phyloP scores from a whole-genome alignment of 225 moss, liverwort and hornwort species.

The Sphagnum contortum region DNA sequence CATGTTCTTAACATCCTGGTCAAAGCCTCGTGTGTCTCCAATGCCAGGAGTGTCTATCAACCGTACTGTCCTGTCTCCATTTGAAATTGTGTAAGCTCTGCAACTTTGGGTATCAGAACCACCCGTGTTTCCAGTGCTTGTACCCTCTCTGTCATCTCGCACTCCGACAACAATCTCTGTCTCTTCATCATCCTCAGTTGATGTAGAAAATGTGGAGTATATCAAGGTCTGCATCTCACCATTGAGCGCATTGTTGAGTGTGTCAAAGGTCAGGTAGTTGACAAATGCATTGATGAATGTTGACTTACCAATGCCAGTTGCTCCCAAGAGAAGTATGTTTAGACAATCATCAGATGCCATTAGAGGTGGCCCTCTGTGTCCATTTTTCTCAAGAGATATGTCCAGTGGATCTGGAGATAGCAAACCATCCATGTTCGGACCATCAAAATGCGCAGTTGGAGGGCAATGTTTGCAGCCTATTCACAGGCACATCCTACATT shows the following conservation, averaged over 20 bases:
- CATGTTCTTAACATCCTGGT: constrained; percentile 18
- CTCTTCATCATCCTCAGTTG: constrained; percentile 2
- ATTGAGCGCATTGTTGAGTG: constrained; percentile 8
- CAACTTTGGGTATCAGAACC: constrained; percentile 12
- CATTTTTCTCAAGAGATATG: no score
- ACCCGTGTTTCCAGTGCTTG: background rate
- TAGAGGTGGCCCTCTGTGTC: no score
- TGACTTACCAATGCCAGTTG: constrained; percentile 23
- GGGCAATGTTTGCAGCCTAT: no score
- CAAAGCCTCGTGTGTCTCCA: constrained; percentile 20
- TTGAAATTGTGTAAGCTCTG: constrained; percentile 12
- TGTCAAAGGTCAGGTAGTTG: constrained; percentile 17
- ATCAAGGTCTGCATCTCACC: constrained; percentile 11
- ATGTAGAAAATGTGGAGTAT: constrained; percentile 7
- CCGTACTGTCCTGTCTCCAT: background rate
- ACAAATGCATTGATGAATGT: constrained; percentile 31
- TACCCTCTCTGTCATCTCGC: background rate
- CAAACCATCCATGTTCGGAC: no score
- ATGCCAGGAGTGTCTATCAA: constrained; percentile 25
- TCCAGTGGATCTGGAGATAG: no score
- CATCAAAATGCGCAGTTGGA: no score
- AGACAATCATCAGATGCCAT: background rate
- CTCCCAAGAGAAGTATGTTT: constrained; percentile 23
- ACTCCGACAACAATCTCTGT: constrained; percentile 7
- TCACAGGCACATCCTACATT: no score